phyloP scores from a whole-genome alignment of 257 asterid genomes.

The Mitragyna speciosa region DNA sequence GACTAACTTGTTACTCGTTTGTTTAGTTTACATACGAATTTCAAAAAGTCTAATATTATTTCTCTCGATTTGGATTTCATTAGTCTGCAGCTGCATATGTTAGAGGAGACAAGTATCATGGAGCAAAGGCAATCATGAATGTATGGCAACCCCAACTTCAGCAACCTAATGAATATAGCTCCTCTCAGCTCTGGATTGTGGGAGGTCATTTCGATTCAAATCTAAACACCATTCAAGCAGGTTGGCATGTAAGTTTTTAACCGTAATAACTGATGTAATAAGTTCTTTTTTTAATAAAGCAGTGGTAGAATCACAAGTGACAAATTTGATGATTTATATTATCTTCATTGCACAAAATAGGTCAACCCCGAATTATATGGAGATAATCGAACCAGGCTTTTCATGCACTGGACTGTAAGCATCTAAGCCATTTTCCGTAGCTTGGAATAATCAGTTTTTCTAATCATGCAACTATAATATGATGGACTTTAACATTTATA shows the following conservation, averaged over 20 bases:
- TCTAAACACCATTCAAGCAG: slow-evolving; percentile 33
- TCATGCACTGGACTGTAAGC: slow-evolving; percentile 8
- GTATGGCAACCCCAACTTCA: slow-evolving; percentile 28
- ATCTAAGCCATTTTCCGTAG: too few relatives aligned
- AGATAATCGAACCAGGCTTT: neutral
- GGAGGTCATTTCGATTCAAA: slow-evolving; percentile 25
- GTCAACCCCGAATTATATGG: slow-evolving; percentile 4
- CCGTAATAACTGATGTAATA: too few relatives aligned
- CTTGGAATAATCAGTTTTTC: too few relatives aligned
- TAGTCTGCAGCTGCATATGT: slow-evolving; percentile 64
- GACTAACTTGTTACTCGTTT: too few relatives aligned
- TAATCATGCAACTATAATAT: too few relatives aligned
- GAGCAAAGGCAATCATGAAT: slow-evolving; percentile 37
- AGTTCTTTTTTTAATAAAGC: too few relatives aligned
- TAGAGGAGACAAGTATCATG: slow-evolving; percentile 25
- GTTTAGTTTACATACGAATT: too few relatives aligned
- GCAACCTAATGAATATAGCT: slow-evolving; percentile 30
- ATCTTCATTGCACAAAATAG: neutral
- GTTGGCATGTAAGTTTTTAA: slow-evolving; percentile 27
- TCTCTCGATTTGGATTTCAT: slow-evolving; percentile 54
- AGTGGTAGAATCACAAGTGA: neutral
- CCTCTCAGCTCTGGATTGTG: slow-evolving; percentile 28
- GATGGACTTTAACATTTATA: neutral
- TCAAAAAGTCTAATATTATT: neutral
- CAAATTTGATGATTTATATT: neutral